phyloP scores from a whole-genome alignment of 2,329 filamentous ascomycete genomes.

The Lecanicillium sp. region DNA sequence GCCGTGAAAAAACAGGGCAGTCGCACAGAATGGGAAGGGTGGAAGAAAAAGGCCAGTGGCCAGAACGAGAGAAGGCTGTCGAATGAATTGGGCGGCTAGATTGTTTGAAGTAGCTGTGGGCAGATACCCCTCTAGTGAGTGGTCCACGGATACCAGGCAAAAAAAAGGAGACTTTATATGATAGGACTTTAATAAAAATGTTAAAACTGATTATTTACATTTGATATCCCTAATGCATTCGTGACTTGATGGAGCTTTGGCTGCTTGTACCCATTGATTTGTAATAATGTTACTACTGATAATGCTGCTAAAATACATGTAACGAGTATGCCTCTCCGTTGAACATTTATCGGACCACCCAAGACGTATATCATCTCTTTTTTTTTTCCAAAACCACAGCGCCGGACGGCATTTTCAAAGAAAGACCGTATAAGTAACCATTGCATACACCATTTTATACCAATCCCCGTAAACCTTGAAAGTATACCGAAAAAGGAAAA shows the following conservation, averaged over 20 bases:
- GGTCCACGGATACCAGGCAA: conserved; percentile 10
- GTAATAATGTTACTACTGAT: not conserved
- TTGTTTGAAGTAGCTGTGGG: not conserved
- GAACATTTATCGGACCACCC: not conserved
- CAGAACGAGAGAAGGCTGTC: not conserved
- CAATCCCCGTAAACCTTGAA: too few species aligned
- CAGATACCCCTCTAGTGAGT: conserved; percentile 11
- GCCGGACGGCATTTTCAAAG: too few species aligned
- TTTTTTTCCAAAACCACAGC: too few species aligned
- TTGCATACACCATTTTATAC: too few species aligned
- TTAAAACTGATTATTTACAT: conserved; percentile 6
- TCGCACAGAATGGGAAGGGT: not conserved
- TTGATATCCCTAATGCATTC: not conserved
- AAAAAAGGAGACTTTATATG: conserved; percentile 6
- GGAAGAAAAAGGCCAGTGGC: not conserved
- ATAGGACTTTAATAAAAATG: conserved; percentile 14
- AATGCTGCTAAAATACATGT: not conserved
- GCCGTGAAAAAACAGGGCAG: not conserved
- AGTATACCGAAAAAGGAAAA: too few species aligned
- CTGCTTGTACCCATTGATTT: not conserved
- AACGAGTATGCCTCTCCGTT: not conserved
- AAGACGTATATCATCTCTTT: too few species aligned
- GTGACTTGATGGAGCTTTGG: not conserved
- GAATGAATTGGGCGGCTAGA: not conserved
- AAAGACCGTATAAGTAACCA: too few species aligned